A percentile compares a stretch with the other conserved stretches of the same genome.
phyloP scores from a whole-genome alignment of 768 basidiomycete species.

The Chalciporus pseudorubinellus region DNA sequence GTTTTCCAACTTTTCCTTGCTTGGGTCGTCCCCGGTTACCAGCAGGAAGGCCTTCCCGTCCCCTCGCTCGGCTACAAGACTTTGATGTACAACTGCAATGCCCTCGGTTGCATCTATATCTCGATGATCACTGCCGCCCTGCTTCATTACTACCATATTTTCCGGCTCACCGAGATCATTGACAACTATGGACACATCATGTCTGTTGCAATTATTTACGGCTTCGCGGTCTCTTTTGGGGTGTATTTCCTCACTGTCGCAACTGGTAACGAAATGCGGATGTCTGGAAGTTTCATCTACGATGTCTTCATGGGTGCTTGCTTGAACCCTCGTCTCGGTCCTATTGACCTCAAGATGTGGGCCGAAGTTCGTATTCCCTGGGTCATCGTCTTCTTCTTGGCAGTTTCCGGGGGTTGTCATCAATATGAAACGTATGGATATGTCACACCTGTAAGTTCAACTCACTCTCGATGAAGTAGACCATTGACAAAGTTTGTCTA shows the following conservation, averaged over 20 bases:
- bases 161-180: conserved; percentile 92
- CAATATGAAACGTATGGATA: conserved; percentile 92
- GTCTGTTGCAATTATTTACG: conserved; percentile 92
- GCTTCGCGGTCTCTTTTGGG: conserved; percentile 76
- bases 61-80: conserved; percentile 91
- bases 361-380: conserved; percentile 96
- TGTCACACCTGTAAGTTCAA: conserved; percentile 73
- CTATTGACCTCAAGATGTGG: conserved; percentile 98
- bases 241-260: conserved; percentile 78
- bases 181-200: conserved; percentile 96
- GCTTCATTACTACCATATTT: conserved; percentile 77
- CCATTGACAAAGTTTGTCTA: conserved; percentile 27
- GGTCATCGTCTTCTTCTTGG: conserved; percentile 92
- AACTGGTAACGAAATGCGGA: conserved; percentile 80
- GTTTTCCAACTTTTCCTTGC: conserved; percentile 89
- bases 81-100: conserved; percentile 97
- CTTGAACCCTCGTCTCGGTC: conserved; percentile 89
- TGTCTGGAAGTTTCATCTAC: conserved; percentile 94
- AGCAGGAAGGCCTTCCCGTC: conserved; percentile 94
- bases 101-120: conserved; percentile 77
- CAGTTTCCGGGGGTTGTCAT: conserved; percentile 90
- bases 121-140: conserved; percentile 72
- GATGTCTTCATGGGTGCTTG: conserved; percentile 96
- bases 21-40: conserved; percentile 85
- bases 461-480: not conserved